Conservation (phyloP, 129 eudicot genomes). For the Pittosporum tobira region DNA sequence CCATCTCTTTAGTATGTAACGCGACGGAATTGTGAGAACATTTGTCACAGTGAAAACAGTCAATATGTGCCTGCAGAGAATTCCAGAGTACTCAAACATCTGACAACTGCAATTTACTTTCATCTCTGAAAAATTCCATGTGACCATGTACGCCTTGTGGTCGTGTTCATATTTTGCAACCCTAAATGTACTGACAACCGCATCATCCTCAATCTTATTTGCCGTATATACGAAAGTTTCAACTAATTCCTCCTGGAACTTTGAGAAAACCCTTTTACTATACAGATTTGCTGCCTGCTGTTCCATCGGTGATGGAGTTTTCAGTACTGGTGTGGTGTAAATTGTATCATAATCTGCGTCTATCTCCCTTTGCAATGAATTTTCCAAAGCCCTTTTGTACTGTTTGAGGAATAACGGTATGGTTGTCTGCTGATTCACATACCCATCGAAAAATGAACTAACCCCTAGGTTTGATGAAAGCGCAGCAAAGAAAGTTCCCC, state of each 20-base stretch:
- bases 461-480: constrained; percentile 31
- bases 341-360: constrained; percentile 36
- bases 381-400: constrained; percentile 49
- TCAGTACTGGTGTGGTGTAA: constrained; percentile 25
- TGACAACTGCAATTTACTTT: constrained; percentile 47
- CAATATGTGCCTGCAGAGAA: constrained; percentile 42
- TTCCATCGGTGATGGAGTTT: constrained; percentile 59
- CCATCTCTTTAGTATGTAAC: constrained; percentile 43
- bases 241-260: constrained; percentile 53
- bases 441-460: constrained; percentile 45
- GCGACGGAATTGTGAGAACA: constrained; percentile 43
- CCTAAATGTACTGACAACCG: constrained; percentile 27
- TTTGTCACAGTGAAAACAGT: constrained; percentile 52
- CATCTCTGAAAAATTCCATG: constrained; percentile 26
- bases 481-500: constrained; percentile 44
- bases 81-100: constrained; percentile 49
- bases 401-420: constrained; percentile 35
- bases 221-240: constrained; percentile 43
- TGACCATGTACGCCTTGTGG: constrained; percentile 32
- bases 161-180: constrained; percentile 40
- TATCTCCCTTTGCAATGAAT: constrained; percentile 34
- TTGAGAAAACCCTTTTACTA: constrained; percentile 34
- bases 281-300: constrained; percentile 43
- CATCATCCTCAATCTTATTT: constrained; percentile 32
- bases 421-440: constrained; percentile 40